Evolutionary conservation across 2,329 filamentous ascomycete genomes (phyloP).

Genomic region (Ophiostoma piceae): DNA sequence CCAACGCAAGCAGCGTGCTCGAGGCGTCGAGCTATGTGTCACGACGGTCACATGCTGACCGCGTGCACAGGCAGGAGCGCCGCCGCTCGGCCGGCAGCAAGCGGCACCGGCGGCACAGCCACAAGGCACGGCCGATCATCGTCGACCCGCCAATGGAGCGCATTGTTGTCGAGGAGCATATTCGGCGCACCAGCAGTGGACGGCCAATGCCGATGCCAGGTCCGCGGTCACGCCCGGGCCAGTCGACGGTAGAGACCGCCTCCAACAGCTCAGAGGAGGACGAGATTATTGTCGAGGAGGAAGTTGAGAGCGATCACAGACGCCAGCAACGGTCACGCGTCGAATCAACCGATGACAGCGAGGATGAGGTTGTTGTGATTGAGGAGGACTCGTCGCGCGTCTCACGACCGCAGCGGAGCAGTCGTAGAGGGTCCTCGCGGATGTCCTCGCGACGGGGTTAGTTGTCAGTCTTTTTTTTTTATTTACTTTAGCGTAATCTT

Average conservation of each 20-base stretch:
- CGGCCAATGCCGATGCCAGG: not conserved
- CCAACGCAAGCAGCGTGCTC: conserved; percentile 27
- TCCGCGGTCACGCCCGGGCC: not conserved
- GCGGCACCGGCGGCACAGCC: conserved; percentile 26
- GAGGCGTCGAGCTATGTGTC: conserved; percentile 29
- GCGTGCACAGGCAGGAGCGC: not conserved
- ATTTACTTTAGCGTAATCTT: not conserved
- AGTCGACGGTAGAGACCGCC: conserved; percentile 7
- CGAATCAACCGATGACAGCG: conserved; percentile 12
- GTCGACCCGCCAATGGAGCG: conserved; percentile 31
- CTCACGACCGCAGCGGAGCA: not conserved
- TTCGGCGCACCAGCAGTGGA: conserved; percentile 7
- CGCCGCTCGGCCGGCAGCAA: conserved; percentile 17
- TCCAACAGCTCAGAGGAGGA: conserved; percentile 17
- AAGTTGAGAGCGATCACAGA: not conserved
- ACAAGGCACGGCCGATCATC: conserved; percentile 30
- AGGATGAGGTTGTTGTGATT: conserved; percentile 23
- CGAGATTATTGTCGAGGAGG: conserved; percentile 23
- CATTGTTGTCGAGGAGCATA: conserved; percentile 28
- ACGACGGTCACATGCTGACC: conserved; percentile 18
- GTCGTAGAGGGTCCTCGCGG: conserved; percentile 1
- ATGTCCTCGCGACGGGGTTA: not conserved
- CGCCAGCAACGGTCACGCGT: conserved; percentile 12
- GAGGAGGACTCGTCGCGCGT: conserved; percentile 17
- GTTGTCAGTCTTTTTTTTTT: not conserved